Base-by-base conservation (phyloP, 176 grass and related monocot species). In the Oryza punctata region DNA sequence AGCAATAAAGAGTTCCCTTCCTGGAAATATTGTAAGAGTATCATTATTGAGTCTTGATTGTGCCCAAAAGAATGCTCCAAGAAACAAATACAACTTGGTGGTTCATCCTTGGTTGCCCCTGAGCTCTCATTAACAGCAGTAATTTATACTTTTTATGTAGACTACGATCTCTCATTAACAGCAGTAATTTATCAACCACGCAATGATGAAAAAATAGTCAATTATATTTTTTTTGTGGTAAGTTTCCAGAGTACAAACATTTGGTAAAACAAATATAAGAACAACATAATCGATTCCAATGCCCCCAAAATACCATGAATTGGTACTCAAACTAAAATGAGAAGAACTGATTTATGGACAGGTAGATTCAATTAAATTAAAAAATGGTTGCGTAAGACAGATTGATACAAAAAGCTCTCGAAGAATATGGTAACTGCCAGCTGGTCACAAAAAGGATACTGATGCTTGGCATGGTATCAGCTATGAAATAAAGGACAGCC, bases 401-500 rank as follows among this genome's bases (percentile, higher is more conserved):
- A 49, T 70, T 49, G 25, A 43, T 33, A 74, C 27, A 63, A 2
- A 63, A 69, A 15, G 5, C 61, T 27, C 10, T 54, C 7, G 7
- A 61, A 61, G 44, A 84, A 84, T n/a, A 73, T 11, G 14, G 50
- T 30, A 67, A 52, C 44, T 57, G 24, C 25, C 43, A 73, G 23
- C 23, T 73, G n/a, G 11, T 54, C 25, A 60, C 21, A 29, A 52
- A n/a, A 76, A 76, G 40, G 29, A 64, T 12, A 21, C 26, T 11
- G 14, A 2, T 1, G n/a, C 2, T 44, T 72, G 35, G 9, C 8
- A n/a, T 11, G 41, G 1, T 0, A 0, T 13, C 24, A 43, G 69
- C 72, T 44, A 84, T 18, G 82, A 81, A 84, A 69, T 14, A 50
- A 30, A 83, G 18, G 26, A 29, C 19, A 24, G 15, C 38, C 21